Base-by-base conservation (phyloP, 306 rosid species). In the Benincasa hispida region DNA sequence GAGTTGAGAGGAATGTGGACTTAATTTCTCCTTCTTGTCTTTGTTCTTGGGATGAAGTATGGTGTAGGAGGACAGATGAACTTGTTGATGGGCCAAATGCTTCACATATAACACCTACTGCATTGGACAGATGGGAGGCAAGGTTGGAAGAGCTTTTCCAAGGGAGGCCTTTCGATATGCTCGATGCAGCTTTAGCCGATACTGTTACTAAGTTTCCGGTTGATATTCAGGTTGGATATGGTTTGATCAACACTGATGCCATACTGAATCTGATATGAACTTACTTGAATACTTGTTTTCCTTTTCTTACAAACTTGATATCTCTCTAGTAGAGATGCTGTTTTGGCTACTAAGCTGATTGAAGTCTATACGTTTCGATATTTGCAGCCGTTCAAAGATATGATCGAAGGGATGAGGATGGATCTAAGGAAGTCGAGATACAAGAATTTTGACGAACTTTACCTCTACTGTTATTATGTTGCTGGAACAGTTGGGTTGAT, bases 41-140 rank as follows among this genome's bases (percentile, higher is more conserved):
- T 81, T 45, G 79, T 59, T 82, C 28, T 74, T 76, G 19, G 47
- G 25, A 10, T 87, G 80, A 74, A 93, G 98, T 93, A 65, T 93
- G 98, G 98, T 93, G 98, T 78, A 88, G 98, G 81, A 91, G 98
- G 75, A 93, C 98, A 10, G 98, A 93, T 78, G 98, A 93, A 45
- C 86, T 93, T 27, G 98, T 93, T 62, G 98, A 93, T 83, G 97
- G 98, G 4, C 98, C 98, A 35, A 93, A 93, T 42, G 96, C 98
- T 74, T 85, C 97, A 30, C 91, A 91, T 86, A 91, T 91, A 35
- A 93, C 98, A 2, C 96, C 98, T 15, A 84, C 82, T 42, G 98
- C 97, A 3, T 86, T 93, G 50, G 98, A 91, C 61, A 83, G 98
- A 72, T 93, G 98, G 98, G 97, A 91, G 70, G 78, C 80, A 77